Conservation (phyloP, 2,329 filamentous ascomycete species). For the Paecilomyces fulvus region DNA sequence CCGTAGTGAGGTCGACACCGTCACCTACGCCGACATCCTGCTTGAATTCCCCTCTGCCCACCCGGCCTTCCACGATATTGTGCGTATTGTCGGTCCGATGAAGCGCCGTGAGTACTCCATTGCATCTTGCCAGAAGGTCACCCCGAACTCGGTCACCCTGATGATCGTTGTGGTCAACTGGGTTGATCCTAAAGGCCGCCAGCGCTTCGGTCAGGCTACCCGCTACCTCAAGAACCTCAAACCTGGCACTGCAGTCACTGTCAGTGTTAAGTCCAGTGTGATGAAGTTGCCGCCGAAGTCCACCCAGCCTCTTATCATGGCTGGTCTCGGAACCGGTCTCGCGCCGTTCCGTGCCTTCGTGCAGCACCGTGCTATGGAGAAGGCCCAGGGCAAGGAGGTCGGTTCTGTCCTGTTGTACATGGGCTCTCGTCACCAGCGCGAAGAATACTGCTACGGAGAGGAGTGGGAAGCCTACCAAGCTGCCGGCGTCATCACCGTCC, state of each 20-base stretch:
- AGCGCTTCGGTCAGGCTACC: constrained; percentile 87
- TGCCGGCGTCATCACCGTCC: constrained; percentile 86
- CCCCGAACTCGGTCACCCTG: constrained; percentile 77
- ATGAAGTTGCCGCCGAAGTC: constrained; percentile 93
- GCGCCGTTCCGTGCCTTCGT: constrained; percentile 99
- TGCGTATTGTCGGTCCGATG: constrained; percentile 77
- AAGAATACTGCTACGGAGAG: constrained; percentile 97
- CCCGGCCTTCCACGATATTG: constrained; percentile 79
- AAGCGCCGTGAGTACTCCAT: constrained; percentile 99
- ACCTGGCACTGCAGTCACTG: constrained; percentile 71
- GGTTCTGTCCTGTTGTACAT: constrained; percentile 92
- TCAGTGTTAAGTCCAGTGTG: constrained; percentile 92
- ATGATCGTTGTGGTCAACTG: constrained; percentile 98
- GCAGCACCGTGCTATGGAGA: constrained; percentile 96
- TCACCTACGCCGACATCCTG: constrained; percentile 85
- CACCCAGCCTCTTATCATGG: constrained; percentile 95
- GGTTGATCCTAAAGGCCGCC: constrained; percentile 79
- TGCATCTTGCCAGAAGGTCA: constrained; percentile 90
- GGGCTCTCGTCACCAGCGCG: constrained; percentile 90
- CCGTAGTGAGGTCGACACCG: constrained; percentile 79
- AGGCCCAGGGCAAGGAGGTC: constrained; percentile 92
- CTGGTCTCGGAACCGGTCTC: constrained; percentile 92
- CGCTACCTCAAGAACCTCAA: constrained; percentile 73
- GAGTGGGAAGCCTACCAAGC: constrained; percentile 98
- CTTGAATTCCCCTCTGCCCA: constrained; percentile 84